Conservation (phyloP, 2,329 filamentous ascomycete species). For the Fusarium coffeatum region DNA sequence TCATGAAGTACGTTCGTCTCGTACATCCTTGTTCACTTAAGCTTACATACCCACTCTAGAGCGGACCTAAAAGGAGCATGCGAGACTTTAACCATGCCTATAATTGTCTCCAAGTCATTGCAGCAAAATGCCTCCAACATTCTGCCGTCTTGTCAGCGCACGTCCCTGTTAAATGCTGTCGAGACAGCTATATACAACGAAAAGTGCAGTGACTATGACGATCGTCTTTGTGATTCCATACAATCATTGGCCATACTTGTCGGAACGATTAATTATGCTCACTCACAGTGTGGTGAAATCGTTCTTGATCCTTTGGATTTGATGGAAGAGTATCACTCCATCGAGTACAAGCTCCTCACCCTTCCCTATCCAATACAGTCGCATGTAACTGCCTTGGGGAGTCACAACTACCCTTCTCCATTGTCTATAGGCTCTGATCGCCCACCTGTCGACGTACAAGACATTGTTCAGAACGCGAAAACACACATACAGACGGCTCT, state of each 20-base stretch:
- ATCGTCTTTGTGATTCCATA: not conserved
- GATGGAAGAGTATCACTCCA: not conserved
- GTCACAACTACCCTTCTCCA: not conserved
- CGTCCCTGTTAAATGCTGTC: not conserved
- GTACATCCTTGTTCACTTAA: not conserved
- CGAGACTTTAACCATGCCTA: accelerated
- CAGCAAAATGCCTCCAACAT: not conserved
- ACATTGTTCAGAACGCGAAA: not conserved
- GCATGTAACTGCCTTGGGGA: not conserved
- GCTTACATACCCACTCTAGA: not conserved
- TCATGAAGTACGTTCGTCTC: not conserved
- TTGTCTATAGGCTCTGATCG: not conserved
- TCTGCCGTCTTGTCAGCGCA: not conserved
- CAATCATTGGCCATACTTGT: not conserved
- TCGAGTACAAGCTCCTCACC: not conserved
- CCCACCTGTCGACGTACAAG: not conserved
- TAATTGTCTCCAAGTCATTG: not conserved
- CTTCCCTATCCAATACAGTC: not conserved
- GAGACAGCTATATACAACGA: not conserved
- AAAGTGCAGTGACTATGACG: not conserved
- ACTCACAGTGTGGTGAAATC: not conserved
- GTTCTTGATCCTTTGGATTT: not conserved
- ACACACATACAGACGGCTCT: not conserved
- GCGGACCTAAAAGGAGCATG: not conserved
- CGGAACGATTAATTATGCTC: not conserved